Base-by-base conservation (phyloP, 495 filamentous ascomycete species). In the Penicillium angulare region DNA sequence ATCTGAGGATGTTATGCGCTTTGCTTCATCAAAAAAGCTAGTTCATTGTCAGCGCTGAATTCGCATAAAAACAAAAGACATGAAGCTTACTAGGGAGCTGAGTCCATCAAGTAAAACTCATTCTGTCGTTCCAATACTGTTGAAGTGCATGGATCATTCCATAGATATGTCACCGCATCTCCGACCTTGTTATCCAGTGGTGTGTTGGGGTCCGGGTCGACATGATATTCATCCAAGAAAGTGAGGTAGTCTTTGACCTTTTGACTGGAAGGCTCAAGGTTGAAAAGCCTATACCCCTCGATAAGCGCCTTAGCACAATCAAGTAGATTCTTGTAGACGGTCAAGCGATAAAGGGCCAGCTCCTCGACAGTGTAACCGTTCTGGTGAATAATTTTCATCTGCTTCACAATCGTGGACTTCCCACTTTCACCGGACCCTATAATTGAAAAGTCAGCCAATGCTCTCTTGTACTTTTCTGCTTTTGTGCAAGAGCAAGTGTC, bases 331-430 rank as follows among this genome's bases (percentile, higher is more conserved):
- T 97, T 97, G 78, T 95, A 98, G 33, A 98, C 89, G 23, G 92
- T 97, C 43, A 95, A 81, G 33, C 93, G 88, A 72, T 98, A 97
- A 59, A 95, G 81, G 41, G 85, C 86, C 43, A 97, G 80, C 66
- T 98, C 93, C 56, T 97, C 91, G 51, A 86, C 79, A 2, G 88
- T 87, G 68, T 97, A 98, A 49, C 93, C 93, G 72, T 95, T 95
- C 61, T 97, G 88, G 62, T 97, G 93, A 57, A 97, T 97, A 62
- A 98, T 97, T 73, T 98, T 98, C 93, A 97, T 98, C 78, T 97
- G 93, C 69, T 97, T 97, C 54, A 98, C 93, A 56, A 97, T 97
- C 3, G 93, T 98, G 41, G 93, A 97, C 72, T 98, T 98, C 42
- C 93, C 93, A 71, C 92, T 97, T 78, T 98, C 93, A 50, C 93